Conservation (phyloP, 495 filamentous ascomycete genomes). For the Choiromyces venosus region DNA sequence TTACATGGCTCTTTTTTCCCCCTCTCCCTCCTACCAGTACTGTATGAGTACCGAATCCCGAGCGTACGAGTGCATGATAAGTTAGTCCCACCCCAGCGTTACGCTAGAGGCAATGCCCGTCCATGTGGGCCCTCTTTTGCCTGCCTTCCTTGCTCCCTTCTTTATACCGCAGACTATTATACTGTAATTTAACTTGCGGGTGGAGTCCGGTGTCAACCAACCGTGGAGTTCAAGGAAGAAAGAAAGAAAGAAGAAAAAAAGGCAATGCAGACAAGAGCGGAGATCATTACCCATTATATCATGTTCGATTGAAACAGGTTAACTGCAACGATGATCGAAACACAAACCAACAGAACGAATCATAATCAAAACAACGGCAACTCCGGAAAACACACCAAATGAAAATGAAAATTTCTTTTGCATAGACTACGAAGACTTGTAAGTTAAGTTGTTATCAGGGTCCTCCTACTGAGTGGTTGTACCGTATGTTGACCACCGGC, state of each 20-base stretch:
- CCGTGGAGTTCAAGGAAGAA: neutral
- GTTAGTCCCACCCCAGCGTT: neutral
- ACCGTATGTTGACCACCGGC: neutral
- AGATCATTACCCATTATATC: neutral
- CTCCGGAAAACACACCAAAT: neutral
- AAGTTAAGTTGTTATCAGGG: neutral
- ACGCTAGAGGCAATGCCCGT: neutral
- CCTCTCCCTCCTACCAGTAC: neutral
- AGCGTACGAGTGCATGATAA: neutral
- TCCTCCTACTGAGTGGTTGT: too few relatives aligned
- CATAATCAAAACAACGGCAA: neutral
- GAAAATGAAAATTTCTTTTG: too few relatives aligned
- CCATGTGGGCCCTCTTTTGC: neutral
- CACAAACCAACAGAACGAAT: neutral
- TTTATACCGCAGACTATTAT: neutral
- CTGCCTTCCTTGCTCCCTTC: neutral
- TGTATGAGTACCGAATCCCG: neutral
- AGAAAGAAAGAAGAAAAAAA: too few relatives aligned
- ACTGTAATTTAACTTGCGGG: neutral
- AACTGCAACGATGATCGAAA: neutral
- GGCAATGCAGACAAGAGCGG: neutral
- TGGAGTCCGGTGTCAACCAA: neutral
- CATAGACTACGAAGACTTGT: too few relatives aligned
- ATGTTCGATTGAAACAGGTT: neutral
- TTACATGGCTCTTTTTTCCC: neutral